Evolutionary conservation across 345 rosid genomes (phyloP).

Genomic region (Salix viminalis): DNA sequence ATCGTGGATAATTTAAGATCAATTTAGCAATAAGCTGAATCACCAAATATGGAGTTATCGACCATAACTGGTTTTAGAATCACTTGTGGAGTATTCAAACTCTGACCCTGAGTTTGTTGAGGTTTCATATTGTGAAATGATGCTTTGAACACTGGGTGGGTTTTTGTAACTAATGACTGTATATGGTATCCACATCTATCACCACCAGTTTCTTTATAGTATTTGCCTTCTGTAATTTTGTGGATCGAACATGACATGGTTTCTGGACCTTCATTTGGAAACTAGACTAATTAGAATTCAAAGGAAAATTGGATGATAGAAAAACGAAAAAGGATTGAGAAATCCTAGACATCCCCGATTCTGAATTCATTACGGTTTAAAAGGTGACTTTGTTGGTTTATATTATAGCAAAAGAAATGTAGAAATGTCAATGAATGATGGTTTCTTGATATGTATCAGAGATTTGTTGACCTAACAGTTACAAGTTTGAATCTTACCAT

Average conservation of each 20-base stretch:
- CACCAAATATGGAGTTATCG: not conserved
- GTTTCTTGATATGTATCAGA: too few species aligned
- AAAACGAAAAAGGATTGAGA: too few species aligned
- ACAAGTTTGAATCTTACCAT: too few species aligned
- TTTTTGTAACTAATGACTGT: conserved; percentile 40
- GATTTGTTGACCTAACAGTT: too few species aligned
- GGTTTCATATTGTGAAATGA: conserved; percentile 14
- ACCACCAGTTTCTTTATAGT: conserved; percentile 6
- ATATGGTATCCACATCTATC: conserved; percentile 26
- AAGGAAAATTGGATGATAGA: too few species aligned
- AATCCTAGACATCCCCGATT: too few species aligned
- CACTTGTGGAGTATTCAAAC: not conserved
- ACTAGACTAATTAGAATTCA: too few species aligned
- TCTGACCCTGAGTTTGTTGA: conserved; percentile 3
- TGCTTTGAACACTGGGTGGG: conserved; percentile 8
- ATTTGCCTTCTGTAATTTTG: conserved; percentile 12
- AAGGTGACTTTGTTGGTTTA: too few species aligned
- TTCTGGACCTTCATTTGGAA: conserved; percentile 5
- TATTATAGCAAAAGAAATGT: too few species aligned
- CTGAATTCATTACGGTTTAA: too few species aligned
- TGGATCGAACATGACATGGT: conserved; percentile 17
- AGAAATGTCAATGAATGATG: too few species aligned
- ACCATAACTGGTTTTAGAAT: not conserved
- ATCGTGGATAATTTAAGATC: not conserved
- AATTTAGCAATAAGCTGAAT: conserved; percentile 5